These are phyloP conservation scores for Sugiyamaella xylanicola DNA, from an alignment of 1,139 yeast genomes.

Conservation along the genomic window DNA sequence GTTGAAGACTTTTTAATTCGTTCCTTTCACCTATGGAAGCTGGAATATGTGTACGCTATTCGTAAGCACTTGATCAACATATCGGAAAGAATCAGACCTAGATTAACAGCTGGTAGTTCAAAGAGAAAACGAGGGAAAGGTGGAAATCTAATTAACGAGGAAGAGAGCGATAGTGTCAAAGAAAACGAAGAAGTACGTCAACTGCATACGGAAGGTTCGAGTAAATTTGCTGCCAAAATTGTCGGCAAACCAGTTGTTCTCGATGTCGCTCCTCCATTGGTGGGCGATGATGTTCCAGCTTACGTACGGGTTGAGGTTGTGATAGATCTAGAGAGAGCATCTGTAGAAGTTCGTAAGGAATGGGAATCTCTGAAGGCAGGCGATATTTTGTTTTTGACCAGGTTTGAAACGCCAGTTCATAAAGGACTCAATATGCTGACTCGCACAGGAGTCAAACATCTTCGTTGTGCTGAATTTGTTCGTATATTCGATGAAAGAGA, in stretches of 20 bases:
- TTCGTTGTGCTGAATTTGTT: constrained; percentile 37
- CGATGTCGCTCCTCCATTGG: constrained; percentile 35
- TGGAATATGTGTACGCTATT: constrained; percentile 34
- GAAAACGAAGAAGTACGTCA: not conserved
- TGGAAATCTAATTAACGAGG: not conserved
- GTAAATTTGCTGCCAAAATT: constrained; percentile 40
- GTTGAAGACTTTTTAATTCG: constrained; percentile 43
- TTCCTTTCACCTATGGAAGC: constrained; percentile 31
- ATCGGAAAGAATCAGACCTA: constrained; percentile 34
- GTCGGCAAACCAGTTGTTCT: constrained; percentile 31
- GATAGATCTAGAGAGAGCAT: constrained; percentile 33
- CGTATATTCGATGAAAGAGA: constrained; percentile 30
- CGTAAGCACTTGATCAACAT: constrained; percentile 36
- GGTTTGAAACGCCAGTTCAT: constrained; percentile 30
- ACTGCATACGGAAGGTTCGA: constrained; percentile 33
- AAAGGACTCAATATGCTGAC: constrained; percentile 22
- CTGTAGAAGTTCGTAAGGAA: constrained; percentile 30
- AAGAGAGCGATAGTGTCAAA: not conserved
- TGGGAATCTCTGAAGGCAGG: constrained; percentile 42
- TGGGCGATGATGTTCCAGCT: constrained; percentile 32
- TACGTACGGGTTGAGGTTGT: constrained; percentile 33
- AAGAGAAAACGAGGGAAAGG: not conserved
- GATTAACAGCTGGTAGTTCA: constrained; percentile 9
- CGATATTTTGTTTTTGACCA: constrained; percentile 39
- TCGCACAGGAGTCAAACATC: constrained; percentile 30